Conservation (phyloP, 1,139 yeast genomes). For the Candida sojae region DNA sequence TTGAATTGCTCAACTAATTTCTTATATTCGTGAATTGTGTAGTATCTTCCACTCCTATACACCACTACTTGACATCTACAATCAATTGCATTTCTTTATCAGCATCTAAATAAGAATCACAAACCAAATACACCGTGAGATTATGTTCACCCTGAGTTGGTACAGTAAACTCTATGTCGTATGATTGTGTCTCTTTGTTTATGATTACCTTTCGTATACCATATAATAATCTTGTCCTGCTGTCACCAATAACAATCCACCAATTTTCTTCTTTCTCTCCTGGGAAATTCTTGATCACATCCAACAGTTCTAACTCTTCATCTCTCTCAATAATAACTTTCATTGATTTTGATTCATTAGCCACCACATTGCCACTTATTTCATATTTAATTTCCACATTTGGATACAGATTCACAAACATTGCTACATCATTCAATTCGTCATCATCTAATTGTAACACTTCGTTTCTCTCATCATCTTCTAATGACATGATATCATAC, state of each 20-base stretch:
- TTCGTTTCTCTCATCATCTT: constrained; percentile 71
- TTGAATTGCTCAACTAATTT: too few species aligned
- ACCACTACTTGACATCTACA: constrained; percentile 35
- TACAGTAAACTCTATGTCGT: constrained; percentile 57
- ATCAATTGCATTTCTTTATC: constrained; percentile 74
- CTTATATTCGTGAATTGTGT: too few species aligned
- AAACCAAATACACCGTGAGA: constrained; percentile 79
- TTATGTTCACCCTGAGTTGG: constrained; percentile 62
- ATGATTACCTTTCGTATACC: constrained; percentile 72
- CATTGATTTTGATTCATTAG: constrained; percentile 48
- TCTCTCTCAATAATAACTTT: constrained; percentile 65
- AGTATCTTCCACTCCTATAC: background rate
- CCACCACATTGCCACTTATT: constrained; percentile 35
- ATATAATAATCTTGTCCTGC: constrained; percentile 58
- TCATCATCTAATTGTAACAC: constrained; percentile 58
- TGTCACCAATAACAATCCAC: constrained; percentile 86
- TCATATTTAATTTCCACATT: constrained; percentile 71
- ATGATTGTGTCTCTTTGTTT: constrained; percentile 51
- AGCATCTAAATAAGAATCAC: constrained; percentile 89
- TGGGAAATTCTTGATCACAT: constrained; percentile 60
- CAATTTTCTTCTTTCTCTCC: constrained; percentile 66
- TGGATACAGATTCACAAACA: constrained; percentile 88
- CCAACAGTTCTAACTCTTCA: constrained; percentile 70
- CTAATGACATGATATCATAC: constrained; percentile 83
- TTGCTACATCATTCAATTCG: constrained; percentile 66